phyloP scores from a whole-genome alignment of 2,329 filamentous ascomycete genomes.

The Alternaria viburni region DNA sequence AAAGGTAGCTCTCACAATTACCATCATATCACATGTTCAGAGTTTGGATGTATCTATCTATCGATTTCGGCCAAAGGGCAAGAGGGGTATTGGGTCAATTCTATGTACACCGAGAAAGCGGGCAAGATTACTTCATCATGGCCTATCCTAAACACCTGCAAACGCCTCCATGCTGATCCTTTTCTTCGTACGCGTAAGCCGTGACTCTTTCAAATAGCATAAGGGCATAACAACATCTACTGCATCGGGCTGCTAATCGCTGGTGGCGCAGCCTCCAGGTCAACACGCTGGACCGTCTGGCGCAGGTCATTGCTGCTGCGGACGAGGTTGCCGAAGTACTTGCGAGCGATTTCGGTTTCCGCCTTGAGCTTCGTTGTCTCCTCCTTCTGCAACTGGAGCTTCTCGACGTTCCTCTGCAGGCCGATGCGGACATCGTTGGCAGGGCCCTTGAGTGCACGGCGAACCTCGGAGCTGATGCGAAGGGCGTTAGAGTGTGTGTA shows the following conservation, averaged over 20 bases:
- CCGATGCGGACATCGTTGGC: conserved; percentile 84
- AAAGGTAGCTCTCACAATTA: background rate
- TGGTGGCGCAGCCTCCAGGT: conserved; percentile 59
- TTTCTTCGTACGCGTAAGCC: conserved; percentile 14
- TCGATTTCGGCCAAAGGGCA: conserved; percentile 18
- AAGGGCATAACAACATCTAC: conserved; percentile 16
- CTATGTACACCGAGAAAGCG: conserved; percentile 32
- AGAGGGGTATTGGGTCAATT: conserved; percentile 45
- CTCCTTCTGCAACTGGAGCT: conserved; percentile 77
- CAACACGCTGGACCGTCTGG: conserved; percentile 57
- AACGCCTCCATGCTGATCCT: conserved; percentile 25
- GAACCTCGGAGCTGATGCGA: conserved; percentile 84
- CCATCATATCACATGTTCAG: background rate
- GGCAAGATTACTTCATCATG: conserved; percentile 21
- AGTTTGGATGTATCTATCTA: background rate
- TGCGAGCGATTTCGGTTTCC: conserved; percentile 85
- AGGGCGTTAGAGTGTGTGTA: conserved; percentile 89
- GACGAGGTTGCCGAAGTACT: conserved; percentile 89
- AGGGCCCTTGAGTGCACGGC: conserved; percentile 85
- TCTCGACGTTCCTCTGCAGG: conserved; percentile 83
- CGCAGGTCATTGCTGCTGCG: conserved; percentile 62
- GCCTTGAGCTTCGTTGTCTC: conserved; percentile 80
- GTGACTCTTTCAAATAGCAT: conserved; percentile 6
- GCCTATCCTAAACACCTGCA: conserved; percentile 16
- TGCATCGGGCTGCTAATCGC: conserved; percentile 43